Evolutionary conservation across 495 filamentous ascomycete species (phyloP), one percentile per base, ranked within the genome.

Genomic region (Astrocystis sublimbata): DNA sequence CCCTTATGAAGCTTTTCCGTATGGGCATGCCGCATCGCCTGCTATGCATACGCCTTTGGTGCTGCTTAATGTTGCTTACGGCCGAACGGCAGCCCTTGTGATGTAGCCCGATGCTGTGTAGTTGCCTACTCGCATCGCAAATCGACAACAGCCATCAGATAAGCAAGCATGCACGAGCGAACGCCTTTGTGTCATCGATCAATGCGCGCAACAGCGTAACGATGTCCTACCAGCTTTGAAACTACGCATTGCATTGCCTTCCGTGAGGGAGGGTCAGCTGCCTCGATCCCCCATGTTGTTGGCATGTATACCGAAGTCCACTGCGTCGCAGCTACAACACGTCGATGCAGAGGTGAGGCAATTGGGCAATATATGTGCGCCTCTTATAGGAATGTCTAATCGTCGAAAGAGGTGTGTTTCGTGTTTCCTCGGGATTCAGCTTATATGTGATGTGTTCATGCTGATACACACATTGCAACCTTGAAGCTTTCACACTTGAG

Each of bases 181-280:
- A 35, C 58, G 58, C 26, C 36, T 51, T 41, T 51, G 12, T 60
- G 46, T 42, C 35, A 60, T 42, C 24, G 58, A 42, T 35, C 6
- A 13, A 36, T n/a, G 49, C 36, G 52, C 58, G 23, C 26, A 30
- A 19, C 17, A 3, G 38, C 43, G 26, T 47, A 15, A 13, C 17
- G 9, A 15, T 24, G 19, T 49, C 56, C 42, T 15, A 50, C 43
- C n/a, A 35, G 42, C 30, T 17, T n/a, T 49, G 42, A 8, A 24
- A 17, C 53, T 24, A 8, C 19, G 53, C 53, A 40, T 43, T 42
- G 53, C 40, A 45, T 43, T 33, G 40, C 54, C 23, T 35, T 35
- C 23, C 45, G n/a, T 45, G 26, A 3, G 24, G 30, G 38, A n/a
- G 24, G n/a, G 15, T 12, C n/a, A 17, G 12, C n/a, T 42, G 7